phyloP scores from a whole-genome alignment of 768 basidiomycete genomes.

The Lentinus brumalis region DNA sequence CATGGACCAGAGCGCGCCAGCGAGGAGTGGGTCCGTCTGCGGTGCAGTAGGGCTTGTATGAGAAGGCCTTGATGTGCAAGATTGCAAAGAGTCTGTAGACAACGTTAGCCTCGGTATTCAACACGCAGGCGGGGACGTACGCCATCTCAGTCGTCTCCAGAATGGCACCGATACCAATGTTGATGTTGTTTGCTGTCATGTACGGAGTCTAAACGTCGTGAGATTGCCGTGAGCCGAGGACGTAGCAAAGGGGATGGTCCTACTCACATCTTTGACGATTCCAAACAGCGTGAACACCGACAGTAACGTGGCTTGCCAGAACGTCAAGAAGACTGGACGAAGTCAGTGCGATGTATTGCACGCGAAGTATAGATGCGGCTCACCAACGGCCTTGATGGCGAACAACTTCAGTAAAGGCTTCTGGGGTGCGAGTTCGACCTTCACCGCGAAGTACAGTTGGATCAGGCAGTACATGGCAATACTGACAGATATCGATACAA shows the following conservation, averaged over 20 bases:
- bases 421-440: slow-evolving; percentile 54
- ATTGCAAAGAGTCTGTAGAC: slow-evolving; percentile 60
- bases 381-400: slow-evolving; percentile 73
- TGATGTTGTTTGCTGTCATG: slow-evolving; percentile 75
- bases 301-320: slow-evolving; percentile 73
- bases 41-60: slow-evolving; percentile 60
- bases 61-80: slow-evolving; percentile 72
- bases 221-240: slow-evolving; percentile 1
- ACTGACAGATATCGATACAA: slow-evolving; percentile 71
- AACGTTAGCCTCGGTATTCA: slow-evolving; percentile 8
- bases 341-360: background rate
- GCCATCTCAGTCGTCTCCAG: slow-evolving; percentile 78
- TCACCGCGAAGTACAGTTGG: slow-evolving; percentile 65
- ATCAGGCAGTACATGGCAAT: slow-evolving; percentile 79
- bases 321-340: slow-evolving; percentile 62
- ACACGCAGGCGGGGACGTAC: slow-evolving; percentile 37
- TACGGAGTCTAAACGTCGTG: slow-evolving; percentile 49
- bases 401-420: slow-evolving; percentile 69
- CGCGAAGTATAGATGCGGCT: slow-evolving; percentile 21
- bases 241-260: background rate
- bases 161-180: slow-evolving; percentile 69
- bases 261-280: slow-evolving; percentile 61
- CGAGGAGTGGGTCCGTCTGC: slow-evolving; percentile 48
- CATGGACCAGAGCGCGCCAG: slow-evolving; percentile 59
- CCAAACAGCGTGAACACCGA: slow-evolving; percentile 57